Base-by-base conservation (phyloP, 805 yeast genomes). In the Metschnikowia arizonensis region DNA sequence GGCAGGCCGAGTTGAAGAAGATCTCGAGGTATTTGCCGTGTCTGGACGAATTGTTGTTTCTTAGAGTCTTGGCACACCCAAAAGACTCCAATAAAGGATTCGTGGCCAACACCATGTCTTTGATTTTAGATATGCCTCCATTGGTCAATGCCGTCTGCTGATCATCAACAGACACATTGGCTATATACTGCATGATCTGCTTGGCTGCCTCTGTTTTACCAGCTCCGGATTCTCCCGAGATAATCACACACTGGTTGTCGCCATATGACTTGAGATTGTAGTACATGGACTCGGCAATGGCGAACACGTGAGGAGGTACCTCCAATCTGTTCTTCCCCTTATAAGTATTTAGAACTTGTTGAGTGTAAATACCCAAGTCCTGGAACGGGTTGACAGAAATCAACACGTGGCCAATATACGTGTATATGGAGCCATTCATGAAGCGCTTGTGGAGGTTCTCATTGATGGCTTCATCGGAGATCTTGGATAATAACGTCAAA, bases 171-270 rank as follows among this genome's bases (percentile, higher is more conserved):
- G 93, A 83, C 3, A 89, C 96, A 19, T 90, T 81, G 30, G 97
- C 89, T 55, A 91, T 85, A 63, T 91, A 91, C 67, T 91, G 97
- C 98, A 91, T 91, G 65, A 91, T 90, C 63, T 95, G 81, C 72
- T 91, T 91, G 33, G 98, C 97, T 18, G 97, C 97, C 68, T 91
- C 98, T 4, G 98, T 91, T 62, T 91, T 91, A 41, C 98, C 98
- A 4, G 98, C 98, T 50, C 98, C 98, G 1, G 96, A 87, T 64
- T 91, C 98, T 46, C 98, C 98, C 2, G 96, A 87, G 54, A 93
- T 93, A 57, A 93, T 93, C 18, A 93, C 98, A 76, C 98, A 91
- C 64, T 93, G 99, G 61, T 82, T 88, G 58, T 93, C 98, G 48
- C 85, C 81, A 66, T 93, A 93, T 0, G 96, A 85, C 66, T 90